Evolutionary conservation across 108 stramenopile genomes (phyloP).

Genomic region (Aurantiochytrium sp.): DNA sequence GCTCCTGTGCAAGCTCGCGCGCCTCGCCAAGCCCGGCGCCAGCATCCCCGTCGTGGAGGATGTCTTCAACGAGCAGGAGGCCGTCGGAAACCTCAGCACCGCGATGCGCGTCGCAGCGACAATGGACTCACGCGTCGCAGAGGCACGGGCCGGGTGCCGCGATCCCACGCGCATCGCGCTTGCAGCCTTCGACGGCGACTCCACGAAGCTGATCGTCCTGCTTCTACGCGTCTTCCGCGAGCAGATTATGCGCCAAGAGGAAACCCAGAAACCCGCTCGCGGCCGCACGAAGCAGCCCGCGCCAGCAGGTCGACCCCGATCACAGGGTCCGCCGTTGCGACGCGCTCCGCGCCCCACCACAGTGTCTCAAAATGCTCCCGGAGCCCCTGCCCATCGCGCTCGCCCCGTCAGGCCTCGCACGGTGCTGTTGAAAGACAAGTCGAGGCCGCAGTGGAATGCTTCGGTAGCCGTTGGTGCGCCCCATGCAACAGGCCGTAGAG

Average conservation of each 20-base stretch:
- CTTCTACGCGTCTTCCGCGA: background rate
- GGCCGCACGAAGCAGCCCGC: too few relatives aligned
- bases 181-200: background rate
- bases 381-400: too few relatives aligned
- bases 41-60: background rate
- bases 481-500: too few relatives aligned
- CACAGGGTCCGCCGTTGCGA: too few relatives aligned
- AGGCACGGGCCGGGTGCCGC: background rate
- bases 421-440: too few relatives aligned
- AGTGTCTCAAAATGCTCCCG: too few relatives aligned
- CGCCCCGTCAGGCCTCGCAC: too few relatives aligned
- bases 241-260: too few relatives aligned
- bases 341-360: too few relatives aligned
- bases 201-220: background rate
- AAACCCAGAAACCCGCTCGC: too few relatives aligned
- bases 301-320: too few relatives aligned
- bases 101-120: background rate
- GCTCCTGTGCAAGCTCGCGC: background rate
- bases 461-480: background rate
- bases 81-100: background rate
- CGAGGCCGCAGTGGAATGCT: background rate
- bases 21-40: background rate
- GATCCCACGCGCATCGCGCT: background rate
- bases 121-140: background rate
- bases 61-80: background rate